Evolutionary conservation across 2,329 filamentous ascomycete genomes (phyloP).

Genomic region (Zymoseptoria crescenta): DNA sequence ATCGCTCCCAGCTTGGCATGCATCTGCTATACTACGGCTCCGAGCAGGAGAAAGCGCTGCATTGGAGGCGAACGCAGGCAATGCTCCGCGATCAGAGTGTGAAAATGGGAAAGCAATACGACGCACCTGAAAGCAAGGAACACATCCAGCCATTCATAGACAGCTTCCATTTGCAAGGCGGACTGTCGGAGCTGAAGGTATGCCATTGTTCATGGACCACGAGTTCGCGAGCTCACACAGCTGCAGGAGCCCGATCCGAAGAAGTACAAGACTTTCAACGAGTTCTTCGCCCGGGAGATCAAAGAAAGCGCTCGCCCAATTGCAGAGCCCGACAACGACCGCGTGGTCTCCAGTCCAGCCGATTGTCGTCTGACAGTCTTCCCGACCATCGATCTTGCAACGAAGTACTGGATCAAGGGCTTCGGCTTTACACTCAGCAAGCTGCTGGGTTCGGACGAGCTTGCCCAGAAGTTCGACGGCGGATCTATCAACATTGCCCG

Average conservation of each 20-base stretch:
- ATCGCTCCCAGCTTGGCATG: constrained; percentile 30
- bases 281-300: constrained; percentile 37
- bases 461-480: constrained; percentile 30
- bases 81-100: constrained; percentile 32
- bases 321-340: constrained; percentile 29
- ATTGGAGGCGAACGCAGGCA: constrained; percentile 28
- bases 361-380: constrained; percentile 35
- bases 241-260: constrained; percentile 29
- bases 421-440: constrained; percentile 32
- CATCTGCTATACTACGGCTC: constrained; percentile 38
- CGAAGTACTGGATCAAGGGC: constrained; percentile 39
- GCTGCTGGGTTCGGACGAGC: constrained; percentile 23
- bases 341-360: constrained; percentile 29
- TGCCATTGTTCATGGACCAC: not conserved
- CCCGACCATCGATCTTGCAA: constrained; percentile 32
- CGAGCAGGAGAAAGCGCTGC: constrained; percentile 32
- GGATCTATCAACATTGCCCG: constrained; percentile 34
- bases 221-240: not conserved
- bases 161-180: constrained; percentile 29
- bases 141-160: constrained; percentile 38
- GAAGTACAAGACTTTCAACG: constrained; percentile 37
- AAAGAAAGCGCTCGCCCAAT: constrained; percentile 31
- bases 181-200: constrained; percentile 28
- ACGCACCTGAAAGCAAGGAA: constrained; percentile 28
- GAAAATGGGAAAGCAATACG: constrained; percentile 37